These are phyloP conservation scores for Cladosporium oxysporum DNA, from an alignment of 2,329 filamentous ascomycete genomes.

Conservation along the genomic window DNA sequence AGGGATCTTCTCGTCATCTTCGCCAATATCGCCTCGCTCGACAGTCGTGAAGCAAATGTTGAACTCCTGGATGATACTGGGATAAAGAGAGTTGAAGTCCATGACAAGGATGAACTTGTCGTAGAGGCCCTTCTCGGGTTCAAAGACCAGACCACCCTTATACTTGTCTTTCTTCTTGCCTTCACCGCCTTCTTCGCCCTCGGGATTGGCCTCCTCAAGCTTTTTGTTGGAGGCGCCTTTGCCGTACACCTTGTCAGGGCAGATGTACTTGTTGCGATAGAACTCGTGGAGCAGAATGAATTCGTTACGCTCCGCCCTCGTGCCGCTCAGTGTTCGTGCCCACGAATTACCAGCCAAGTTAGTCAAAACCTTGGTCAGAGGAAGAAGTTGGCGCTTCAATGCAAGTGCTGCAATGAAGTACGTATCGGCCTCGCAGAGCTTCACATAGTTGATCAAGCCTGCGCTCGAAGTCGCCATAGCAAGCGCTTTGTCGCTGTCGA, in stretches of 20 bases:
- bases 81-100: constrained; percentile 99
- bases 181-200: constrained; percentile 65
- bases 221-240: constrained; percentile 62
- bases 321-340: constrained; percentile 93
- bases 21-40: constrained; percentile 69
- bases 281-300: constrained; percentile 99
- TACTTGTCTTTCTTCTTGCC: constrained; percentile 99
- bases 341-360: constrained; percentile 98
- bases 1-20: constrained; percentile 85
- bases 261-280: constrained; percentile 95
- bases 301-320: constrained; percentile 94
- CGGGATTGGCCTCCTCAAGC: constrained; percentile 70
- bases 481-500: constrained; percentile 85
- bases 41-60: constrained; percentile 99
- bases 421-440: constrained; percentile 91
- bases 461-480: constrained; percentile 78
- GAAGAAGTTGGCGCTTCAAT: constrained; percentile 85
- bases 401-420: constrained; percentile 93
- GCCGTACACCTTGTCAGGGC: constrained; percentile 87
- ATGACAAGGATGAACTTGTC: constrained; percentile 98
- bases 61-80: constrained; percentile 98
- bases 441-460: constrained; percentile 89
- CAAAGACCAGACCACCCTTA: constrained; percentile 97
- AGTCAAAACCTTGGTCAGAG: constrained; percentile 90
- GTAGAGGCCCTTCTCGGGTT: constrained; percentile 95